Percentiles rank a stretch among this genome's conserved stretches.
Conservation (phyloP, 495 filamentous ascomycete species). For the Talaromyces liani region DNA sequence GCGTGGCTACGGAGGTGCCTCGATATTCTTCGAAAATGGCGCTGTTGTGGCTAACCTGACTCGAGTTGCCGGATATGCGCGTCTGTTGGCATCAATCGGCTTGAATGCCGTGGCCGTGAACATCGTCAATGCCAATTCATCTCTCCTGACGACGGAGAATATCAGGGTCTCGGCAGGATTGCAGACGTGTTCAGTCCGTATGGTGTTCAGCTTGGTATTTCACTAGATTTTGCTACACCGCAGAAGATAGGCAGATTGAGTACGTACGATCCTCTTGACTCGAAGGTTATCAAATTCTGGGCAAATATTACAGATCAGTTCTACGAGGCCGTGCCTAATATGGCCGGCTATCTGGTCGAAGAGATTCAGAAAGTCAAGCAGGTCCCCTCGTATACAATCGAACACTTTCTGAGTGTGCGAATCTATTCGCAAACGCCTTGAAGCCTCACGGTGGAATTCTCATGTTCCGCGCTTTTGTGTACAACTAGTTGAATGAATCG, state of each 20-base stretch:
- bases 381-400: conserved; percentile 63
- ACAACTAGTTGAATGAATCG: conserved; percentile 50
- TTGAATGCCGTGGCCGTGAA: conserved; percentile 62
- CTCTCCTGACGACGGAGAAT: conserved; percentile 45
- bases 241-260: conserved; percentile 43
- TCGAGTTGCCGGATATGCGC: conserved; percentile 54
- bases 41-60: conserved; percentile 46
- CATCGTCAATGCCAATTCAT: conserved; percentile 65
- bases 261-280: conserved; percentile 59
- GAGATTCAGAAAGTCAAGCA: conserved; percentile 63
- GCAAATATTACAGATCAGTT: conserved; percentile 45
- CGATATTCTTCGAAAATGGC: conserved; percentile 56
- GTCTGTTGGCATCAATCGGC: conserved; percentile 57
- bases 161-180: conserved; percentile 54
- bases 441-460: conserved; percentile 49
- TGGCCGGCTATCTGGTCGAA: conserved; percentile 64
- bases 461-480: conserved; percentile 70
- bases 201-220: conserved; percentile 57
- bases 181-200: conserved; percentile 60
- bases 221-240: conserved; percentile 62
- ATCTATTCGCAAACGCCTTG: conserved; percentile 56
- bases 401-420: conserved; percentile 54
- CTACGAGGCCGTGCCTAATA: conserved; percentile 54
- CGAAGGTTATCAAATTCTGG: conserved; percentile 2
- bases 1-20: conserved; percentile 56